Base-by-base conservation (phyloP, 2,329 filamentous ascomycete genomes). In the Bipolaris gigantea region DNA sequence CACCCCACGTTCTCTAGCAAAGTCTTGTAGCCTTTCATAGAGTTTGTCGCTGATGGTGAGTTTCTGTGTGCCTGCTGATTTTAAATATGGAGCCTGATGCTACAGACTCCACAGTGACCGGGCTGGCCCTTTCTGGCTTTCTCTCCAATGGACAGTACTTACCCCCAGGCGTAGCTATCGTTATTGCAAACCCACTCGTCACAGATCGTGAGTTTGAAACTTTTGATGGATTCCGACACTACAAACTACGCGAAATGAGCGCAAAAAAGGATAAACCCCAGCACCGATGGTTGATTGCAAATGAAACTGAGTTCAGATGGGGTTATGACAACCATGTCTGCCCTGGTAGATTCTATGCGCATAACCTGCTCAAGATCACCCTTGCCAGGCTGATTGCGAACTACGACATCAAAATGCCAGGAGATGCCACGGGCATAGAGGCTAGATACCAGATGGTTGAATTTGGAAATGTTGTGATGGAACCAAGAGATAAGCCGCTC, bases 121-220 rank as follows among this genome's bases (percentile, higher is more conserved):
- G 19, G 16, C 15, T 39, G 19, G 19, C 21, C 18, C 36, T 21
- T 39, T 16, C 16, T 1, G n/a, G 19, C 11, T 5, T 23, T 2
- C 78, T 84, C 1, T 82, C 81, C 36, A 81, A 81, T 63, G 83
- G 82, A 19, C 79, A 83, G 41, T 74, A 76, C 53, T 62, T 76
- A 7, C 74, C 74, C 1, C 56, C 67, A 5, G 75, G 74, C 35
- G 62, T 65, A n/a, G 18, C 38, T 18, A 40, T 40, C 6, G 51
- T 60, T 9, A 56, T 76, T 36, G 71, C 73, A 57, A 59, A 64
- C 4, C 64, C 70, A 27, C 57, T 64, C 1, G 45, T 60, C n/a
- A 67, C 66, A 34, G 50, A 71, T 38, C 65, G 66, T 53, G 42
- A 55, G 11, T 69, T 72, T 47, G 60, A 63, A 1, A 54, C 44